Evolutionary conservation across 768 basidiomycete genomes (phyloP).

Genomic region (Cubamyces sp.): DNA sequence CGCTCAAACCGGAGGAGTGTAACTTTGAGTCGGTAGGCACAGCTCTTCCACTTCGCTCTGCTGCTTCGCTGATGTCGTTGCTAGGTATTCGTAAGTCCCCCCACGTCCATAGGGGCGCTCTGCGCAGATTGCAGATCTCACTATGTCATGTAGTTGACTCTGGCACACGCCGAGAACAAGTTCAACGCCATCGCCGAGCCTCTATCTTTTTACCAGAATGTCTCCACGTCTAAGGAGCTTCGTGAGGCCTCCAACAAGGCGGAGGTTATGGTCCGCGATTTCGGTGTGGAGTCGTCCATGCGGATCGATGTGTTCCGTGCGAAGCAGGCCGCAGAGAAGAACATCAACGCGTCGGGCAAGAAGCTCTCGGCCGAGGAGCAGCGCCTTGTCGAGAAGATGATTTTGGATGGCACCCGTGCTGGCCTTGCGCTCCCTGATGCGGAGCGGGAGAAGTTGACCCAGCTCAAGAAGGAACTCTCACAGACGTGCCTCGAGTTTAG

Average conservation of each 20-base stretch:
- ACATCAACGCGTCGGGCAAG: slow-evolving; percentile 61
- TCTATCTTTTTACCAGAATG: slow-evolving; percentile 80
- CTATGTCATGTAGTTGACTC: slow-evolving; percentile 48
- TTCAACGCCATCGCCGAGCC: slow-evolving; percentile 59
- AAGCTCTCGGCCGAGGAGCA: slow-evolving; percentile 67
- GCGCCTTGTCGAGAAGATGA: slow-evolving; percentile 81
- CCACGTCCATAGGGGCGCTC: slow-evolving; percentile 23
- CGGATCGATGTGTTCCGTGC: slow-evolving; percentile 79
- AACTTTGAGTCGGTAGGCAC: slow-evolving; percentile 67
- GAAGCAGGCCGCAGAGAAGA: slow-evolving; percentile 69
- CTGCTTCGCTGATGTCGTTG: slow-evolving; percentile 5
- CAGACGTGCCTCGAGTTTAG: slow-evolving; percentile 78
- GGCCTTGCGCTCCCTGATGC: slow-evolving; percentile 74
- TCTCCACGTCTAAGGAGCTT: slow-evolving; percentile 73
- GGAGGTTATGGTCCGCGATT: slow-evolving; percentile 72
- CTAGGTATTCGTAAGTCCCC: slow-evolving; percentile 72
- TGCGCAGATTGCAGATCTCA: slow-evolving; percentile 21
- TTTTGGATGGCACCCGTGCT: slow-evolving; percentile 78
- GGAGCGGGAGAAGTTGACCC: slow-evolving; percentile 58
- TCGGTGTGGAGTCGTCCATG: slow-evolving; percentile 77
- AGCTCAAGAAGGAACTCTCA: slow-evolving; percentile 76
- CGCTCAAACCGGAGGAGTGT: slow-evolving; percentile 57
- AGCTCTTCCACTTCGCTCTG: background rate
- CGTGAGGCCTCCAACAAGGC: slow-evolving; percentile 80
- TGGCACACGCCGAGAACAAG: slow-evolving; percentile 63